A percentile compares a stretch with the other conserved stretches of the same genome.
Evolutionary conservation across 1,284 basidiomycete species (phyloP).

Genomic region (Hymenochaete sp.): DNA sequence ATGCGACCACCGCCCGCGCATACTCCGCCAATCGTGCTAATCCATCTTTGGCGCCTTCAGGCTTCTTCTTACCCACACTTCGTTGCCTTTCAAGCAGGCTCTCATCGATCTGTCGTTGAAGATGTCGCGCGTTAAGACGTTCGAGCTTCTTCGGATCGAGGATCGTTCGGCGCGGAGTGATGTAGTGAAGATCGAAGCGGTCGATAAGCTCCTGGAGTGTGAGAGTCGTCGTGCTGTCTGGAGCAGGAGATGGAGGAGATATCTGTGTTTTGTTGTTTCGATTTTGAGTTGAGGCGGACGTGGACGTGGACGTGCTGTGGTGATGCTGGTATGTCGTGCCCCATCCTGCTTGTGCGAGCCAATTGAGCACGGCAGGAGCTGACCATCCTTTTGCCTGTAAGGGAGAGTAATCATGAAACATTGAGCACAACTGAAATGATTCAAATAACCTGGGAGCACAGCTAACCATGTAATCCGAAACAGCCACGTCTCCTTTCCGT

Average conservation of each 20-base stretch:
- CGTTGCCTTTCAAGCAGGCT: no score
- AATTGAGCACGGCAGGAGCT: constrained; percentile 84
- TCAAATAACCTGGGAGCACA: neutral
- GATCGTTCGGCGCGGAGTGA: constrained; percentile 70
- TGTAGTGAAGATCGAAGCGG: constrained; percentile 60
- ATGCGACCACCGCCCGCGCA: no score
- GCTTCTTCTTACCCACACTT: no score
- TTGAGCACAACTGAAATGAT: no score
- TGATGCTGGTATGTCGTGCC: constrained; percentile 39
- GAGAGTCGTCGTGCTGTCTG: constrained; percentile 60
- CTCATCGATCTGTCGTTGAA: constrained; percentile 35
- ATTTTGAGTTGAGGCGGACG: no score
- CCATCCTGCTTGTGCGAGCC: constrained; percentile 91
- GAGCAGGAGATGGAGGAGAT: no score
- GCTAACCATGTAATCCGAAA: constrained; percentile 77
- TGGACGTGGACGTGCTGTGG: constrained; percentile 20
- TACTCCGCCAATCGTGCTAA: no score
- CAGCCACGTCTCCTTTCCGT: constrained; percentile 81
- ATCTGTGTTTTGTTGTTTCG: no score
- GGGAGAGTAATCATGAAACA: no score
- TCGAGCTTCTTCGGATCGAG: constrained; percentile 66
- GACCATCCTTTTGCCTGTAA: constrained; percentile 71
- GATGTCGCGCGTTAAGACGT: constrained; percentile 72
- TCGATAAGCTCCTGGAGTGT: constrained; percentile 55
- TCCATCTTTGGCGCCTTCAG: no score